These are phyloP conservation scores for Verticillium nonalfalfae DNA, from an alignment of 2,329 filamentous ascomycete species.

Conservation along the genomic window DNA sequence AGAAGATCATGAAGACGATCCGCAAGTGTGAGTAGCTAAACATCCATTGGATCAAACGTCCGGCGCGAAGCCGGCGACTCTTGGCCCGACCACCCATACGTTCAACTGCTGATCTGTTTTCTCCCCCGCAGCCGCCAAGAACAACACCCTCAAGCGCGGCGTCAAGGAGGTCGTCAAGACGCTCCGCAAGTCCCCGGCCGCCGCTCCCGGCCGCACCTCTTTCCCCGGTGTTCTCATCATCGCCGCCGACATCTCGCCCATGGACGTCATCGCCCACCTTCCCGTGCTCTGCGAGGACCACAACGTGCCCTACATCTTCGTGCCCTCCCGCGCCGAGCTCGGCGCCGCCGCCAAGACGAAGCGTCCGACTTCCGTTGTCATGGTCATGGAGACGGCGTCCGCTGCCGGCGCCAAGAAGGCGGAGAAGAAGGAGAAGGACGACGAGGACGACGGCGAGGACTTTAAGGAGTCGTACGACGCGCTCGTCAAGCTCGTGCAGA, in stretches of 20 bases:
- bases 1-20: slow-evolving; percentile 53
- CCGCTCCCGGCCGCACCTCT: slow-evolving; percentile 55
- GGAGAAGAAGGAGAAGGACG: slow-evolving; percentile 33
- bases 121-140: slow-evolving; percentile 68
- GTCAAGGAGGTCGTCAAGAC: slow-evolving; percentile 99
- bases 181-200: slow-evolving; percentile 80
- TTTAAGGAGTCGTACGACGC: slow-evolving; percentile 60
- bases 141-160: slow-evolving; percentile 92
- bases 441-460: slow-evolving; percentile 48
- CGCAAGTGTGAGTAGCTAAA: slow-evolving; percentile 41
- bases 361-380: slow-evolving; percentile 92
- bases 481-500: slow-evolving; percentile 59
- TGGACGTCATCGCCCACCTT: slow-evolving; percentile 98
- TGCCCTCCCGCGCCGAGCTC: slow-evolving; percentile 85
- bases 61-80: too few species aligned
- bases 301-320: slow-evolving; percentile 94
- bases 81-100: too few species aligned
- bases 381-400: slow-evolving; percentile 63
- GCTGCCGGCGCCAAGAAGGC: slow-evolving; percentile 36
- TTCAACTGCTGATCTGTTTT: neutral
- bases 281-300: slow-evolving; percentile 98
- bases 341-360: slow-evolving; percentile 92
- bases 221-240: slow-evolving; percentile 79
- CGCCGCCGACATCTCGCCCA: slow-evolving; percentile 94
- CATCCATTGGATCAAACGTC: neutral